Evolutionary conservation across 495 filamentous ascomycete genomes (phyloP).

Genomic region (Aspergillus coremiiformis): DNA sequence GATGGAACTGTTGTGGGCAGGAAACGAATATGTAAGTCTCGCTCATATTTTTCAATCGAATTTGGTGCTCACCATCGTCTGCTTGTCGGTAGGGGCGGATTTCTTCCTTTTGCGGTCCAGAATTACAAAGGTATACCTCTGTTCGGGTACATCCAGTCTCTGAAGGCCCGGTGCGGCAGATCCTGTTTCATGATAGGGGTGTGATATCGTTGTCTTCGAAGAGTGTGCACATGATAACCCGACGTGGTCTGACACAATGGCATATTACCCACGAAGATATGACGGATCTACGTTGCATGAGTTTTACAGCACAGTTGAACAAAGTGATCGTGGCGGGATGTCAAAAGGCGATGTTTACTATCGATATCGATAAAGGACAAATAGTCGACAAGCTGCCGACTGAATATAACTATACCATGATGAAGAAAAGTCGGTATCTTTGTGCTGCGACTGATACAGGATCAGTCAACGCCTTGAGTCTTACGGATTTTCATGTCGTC

Average conservation of each 20-base stretch:
- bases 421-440: constrained; percentile 84
- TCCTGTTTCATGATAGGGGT: constrained; percentile 79
- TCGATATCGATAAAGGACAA: constrained; percentile 81
- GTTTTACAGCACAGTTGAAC: constrained; percentile 77
- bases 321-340: constrained; percentile 82
- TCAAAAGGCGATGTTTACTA: constrained; percentile 78
- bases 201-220: constrained; percentile 69
- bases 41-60: background rate
- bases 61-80: constrained; percentile 3
- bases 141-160: constrained; percentile 58
- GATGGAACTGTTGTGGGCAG: constrained; percentile 86
- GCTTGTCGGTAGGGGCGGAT: constrained; percentile 61
- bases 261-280: constrained; percentile 72
- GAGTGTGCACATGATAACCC: constrained; percentile 76
- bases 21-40: constrained; percentile 72
- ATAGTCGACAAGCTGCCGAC: constrained; percentile 68
- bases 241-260: constrained; percentile 79
- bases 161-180: constrained; percentile 68
- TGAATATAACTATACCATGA: constrained; percentile 72
- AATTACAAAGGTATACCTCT: constrained; percentile 73
- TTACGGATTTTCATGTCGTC: constrained; percentile 63
- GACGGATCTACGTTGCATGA: constrained; percentile 83
- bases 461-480: constrained; percentile 76
- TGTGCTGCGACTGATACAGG: constrained; percentile 86
- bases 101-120: constrained; percentile 73